These are phyloP conservation scores for Coniochaeta sp. DNA, from an alignment of 2,329 filamentous ascomycete genomes.

Conservation along the genomic window DNA sequence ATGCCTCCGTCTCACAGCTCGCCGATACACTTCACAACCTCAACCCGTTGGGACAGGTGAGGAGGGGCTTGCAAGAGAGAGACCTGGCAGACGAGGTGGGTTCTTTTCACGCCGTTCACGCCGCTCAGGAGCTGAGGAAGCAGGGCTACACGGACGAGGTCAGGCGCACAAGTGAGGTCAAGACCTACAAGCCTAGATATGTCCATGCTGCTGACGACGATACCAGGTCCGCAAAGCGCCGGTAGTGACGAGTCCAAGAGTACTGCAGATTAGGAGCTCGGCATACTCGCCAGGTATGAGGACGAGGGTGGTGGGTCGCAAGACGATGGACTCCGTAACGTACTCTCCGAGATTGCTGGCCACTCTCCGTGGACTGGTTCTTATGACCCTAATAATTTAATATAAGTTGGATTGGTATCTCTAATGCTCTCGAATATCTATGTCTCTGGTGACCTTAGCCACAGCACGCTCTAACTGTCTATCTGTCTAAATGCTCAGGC, in stretches of 20 bases:
- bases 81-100: not conserved
- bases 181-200: not conserved
- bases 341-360: not conserved
- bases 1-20: not conserved
- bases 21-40: not conserved
- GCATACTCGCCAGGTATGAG: not conserved
- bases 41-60: not conserved
- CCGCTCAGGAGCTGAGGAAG: not conserved
- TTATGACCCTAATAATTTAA: not conserved
- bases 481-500: not conserved
- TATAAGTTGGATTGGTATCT: not conserved
- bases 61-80: not conserved
- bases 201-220: not conserved
- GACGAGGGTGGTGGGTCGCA: not conserved
- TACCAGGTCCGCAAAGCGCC: not conserved
- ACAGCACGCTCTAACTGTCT: not conserved
- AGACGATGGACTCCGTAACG: not conserved
- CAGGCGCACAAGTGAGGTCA: not conserved
- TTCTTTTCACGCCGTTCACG: not conserved
- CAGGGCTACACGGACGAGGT: not conserved
- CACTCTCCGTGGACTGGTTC: not conserved
- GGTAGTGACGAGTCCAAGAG: not conserved
- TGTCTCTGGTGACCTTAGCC: too few relatives aligned
- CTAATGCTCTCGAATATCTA: not conserved
- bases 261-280: not conserved